Evolutionary conservation across 805 yeast species (phyloP).

Genomic region (Yarrowia deformans): DNA sequence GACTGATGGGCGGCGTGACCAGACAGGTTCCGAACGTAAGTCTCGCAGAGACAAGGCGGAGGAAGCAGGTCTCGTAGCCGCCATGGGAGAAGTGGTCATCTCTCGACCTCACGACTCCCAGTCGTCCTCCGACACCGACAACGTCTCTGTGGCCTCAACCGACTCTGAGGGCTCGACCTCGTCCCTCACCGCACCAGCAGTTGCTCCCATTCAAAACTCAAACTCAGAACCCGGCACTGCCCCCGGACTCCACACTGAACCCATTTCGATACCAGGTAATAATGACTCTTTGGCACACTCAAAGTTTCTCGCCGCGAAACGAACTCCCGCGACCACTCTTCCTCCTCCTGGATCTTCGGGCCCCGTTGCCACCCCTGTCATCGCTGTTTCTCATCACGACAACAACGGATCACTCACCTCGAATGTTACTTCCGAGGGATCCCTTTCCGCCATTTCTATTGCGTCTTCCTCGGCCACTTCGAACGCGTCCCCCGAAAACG

Average conservation of each 20-base stretch:
- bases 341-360: constrained; percentile 34
- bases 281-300: constrained; percentile 18
- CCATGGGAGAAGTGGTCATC: constrained; percentile 35
- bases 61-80: constrained; percentile 11
- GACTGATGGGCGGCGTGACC: not conserved
- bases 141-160: constrained; percentile 5
- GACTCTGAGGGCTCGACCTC: constrained; percentile 12
- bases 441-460: constrained; percentile 28
- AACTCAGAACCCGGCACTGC: constrained; percentile 29
- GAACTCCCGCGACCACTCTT: constrained; percentile 17
- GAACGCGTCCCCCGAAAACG: constrained; percentile 34
- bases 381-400: constrained; percentile 28
- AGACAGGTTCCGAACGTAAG: constrained; percentile 11
- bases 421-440: constrained; percentile 34
- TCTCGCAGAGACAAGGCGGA: constrained; percentile 32
- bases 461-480: constrained; percentile 34
- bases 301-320: constrained; percentile 10
- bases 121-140: constrained; percentile 5
- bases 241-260: constrained; percentile 20
- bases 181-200: not conserved
- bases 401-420: constrained; percentile 32
- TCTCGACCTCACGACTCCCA: constrained; percentile 30
- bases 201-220: constrained; percentile 38
- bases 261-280: constrained; percentile 36
- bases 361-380: constrained; percentile 20